A percentile compares a stretch with the other conserved stretches of the same genome.
Evolutionary conservation across 2,329 filamentous ascomycete species (phyloP).

Genomic region (Mycosphaerella arachidis): DNA sequence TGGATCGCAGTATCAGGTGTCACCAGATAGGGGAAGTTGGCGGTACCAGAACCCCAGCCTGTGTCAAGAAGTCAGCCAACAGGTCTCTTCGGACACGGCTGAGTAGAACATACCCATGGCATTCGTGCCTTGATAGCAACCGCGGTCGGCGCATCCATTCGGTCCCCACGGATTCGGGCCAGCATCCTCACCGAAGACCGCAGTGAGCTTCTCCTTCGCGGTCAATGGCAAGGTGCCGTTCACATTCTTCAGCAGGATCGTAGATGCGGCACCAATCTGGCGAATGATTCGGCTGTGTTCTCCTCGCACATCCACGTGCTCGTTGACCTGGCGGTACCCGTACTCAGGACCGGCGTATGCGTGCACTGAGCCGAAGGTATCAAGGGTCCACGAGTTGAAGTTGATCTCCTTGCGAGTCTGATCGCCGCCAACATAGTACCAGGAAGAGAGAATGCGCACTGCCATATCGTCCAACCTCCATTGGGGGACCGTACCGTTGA

Average conservation of each 20-base stretch:
- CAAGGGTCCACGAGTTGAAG: slow-evolving; percentile 81
- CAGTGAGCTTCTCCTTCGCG: slow-evolving; percentile 65
- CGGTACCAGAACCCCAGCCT: slow-evolving; percentile 56
- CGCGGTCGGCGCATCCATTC: slow-evolving; percentile 72
- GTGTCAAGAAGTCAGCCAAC: background rate
- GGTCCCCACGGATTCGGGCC: slow-evolving; percentile 68
- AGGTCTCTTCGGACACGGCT: background rate
- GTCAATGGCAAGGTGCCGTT: slow-evolving; percentile 52
- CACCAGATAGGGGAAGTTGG: slow-evolving; percentile 61
- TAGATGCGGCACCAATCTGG: slow-evolving; percentile 70
- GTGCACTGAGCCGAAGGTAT: slow-evolving; percentile 64
- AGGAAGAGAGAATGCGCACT: slow-evolving; percentile 28
- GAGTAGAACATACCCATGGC: slow-evolving; percentile 49
- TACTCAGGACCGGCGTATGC: slow-evolving; percentile 55
- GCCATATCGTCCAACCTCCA: slow-evolving; percentile 33
- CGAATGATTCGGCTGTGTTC: slow-evolving; percentile 71
- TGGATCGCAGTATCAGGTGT: slow-evolving; percentile 64
- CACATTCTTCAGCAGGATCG: slow-evolving; percentile 61
- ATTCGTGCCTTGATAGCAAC: slow-evolving; percentile 56
- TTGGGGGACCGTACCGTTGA: slow-evolving; percentile 29
- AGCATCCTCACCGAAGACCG: slow-evolving; percentile 77
- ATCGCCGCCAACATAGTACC: slow-evolving; percentile 54
- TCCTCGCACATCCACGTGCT: slow-evolving; percentile 75
- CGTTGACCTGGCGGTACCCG: slow-evolving; percentile 64
- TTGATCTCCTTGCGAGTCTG: slow-evolving; percentile 56